A percentile compares a stretch with the other conserved stretches of the same genome.
Conservation (phyloP, 1,284 basidiomycete genomes). For the Leccinum angustisporum region DNA sequence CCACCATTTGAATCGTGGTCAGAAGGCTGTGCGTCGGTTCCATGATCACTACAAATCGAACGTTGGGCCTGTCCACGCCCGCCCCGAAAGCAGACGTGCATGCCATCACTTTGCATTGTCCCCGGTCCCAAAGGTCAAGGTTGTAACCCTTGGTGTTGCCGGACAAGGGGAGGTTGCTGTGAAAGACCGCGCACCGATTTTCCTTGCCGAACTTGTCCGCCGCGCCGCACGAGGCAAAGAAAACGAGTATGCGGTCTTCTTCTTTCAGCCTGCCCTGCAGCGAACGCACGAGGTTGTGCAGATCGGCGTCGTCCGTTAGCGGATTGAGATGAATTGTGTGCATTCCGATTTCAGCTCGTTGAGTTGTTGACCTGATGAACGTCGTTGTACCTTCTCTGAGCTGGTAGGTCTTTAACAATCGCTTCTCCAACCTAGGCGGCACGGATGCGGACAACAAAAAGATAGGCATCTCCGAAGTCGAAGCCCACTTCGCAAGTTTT, state of each 20-base stretch:
- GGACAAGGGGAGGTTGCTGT: background rate
- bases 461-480: background rate
- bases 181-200: background rate
- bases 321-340: background rate
- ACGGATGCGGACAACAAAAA: background rate
- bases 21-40: background rate
- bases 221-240: background rate
- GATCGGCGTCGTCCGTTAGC: background rate
- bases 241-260: background rate
- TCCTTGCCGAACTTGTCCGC: background rate
- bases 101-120: background rate
- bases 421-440: background rate
- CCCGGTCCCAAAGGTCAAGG: background rate
- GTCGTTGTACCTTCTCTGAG: background rate
- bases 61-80: background rate
- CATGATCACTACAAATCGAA: background rate
- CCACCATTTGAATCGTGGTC: background rate
- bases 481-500: background rate
- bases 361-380: background rate
- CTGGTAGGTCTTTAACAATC: background rate
- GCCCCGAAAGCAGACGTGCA: background rate
- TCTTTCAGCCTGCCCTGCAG: background rate
- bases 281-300: background rate
- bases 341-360: background rate
- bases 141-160: background rate